A percentile compares a stretch with the other conserved stretches of the same genome.
Evolutionary conservation across 163 green algal genomes (phyloP).

Genomic region (Prototheca wickerhamii): DNA sequence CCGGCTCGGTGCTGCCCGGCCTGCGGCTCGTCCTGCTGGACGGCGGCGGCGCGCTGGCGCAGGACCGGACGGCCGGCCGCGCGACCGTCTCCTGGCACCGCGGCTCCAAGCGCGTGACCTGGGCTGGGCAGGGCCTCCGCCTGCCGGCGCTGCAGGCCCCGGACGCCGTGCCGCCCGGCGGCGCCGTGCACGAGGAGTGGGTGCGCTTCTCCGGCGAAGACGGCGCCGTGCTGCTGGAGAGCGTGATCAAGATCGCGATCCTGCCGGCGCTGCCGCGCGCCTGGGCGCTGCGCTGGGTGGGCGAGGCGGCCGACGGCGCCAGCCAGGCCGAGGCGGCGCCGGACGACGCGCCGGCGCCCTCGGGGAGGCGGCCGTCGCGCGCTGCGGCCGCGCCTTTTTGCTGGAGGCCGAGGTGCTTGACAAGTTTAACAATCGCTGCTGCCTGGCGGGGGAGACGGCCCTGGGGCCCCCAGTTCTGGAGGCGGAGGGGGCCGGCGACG

Average conservation of each 20-base stretch:
- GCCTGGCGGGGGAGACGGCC: conserved; percentile 12
- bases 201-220: conserved; percentile 28
- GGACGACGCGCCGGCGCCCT: too few species aligned
- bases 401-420: conserved; percentile 54
- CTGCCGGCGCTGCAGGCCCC: conserved; percentile 44
- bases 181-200: conserved; percentile 17
- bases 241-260: conserved; percentile 26
- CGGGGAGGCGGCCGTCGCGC: too few species aligned
- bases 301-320: conserved; percentile 13
- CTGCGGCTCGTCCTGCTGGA: conserved; percentile 42
- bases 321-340: conserved; percentile 4
- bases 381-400: conserved; percentile 39
- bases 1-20: conserved; percentile 17
- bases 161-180: neutral
- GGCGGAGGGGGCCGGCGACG: neutral
- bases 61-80: conserved; percentile 26
- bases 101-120: conserved; percentile 43
- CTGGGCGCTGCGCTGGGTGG: conserved; percentile 37
- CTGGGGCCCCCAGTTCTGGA: neutral
- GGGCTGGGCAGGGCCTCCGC: conserved; percentile 21
- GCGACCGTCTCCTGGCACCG: conserved; percentile 51
- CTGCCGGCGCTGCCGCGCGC: conserved; percentile 21
- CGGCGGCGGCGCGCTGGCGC: conserved; percentile 30
- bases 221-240: conserved; percentile 12
- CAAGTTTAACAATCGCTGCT: conserved; percentile 40